Evolutionary conservation across 1,139 yeast species (phyloP), one percentile per base, ranked within the genome.

Genomic region (Lizanozyma gosingica): DNA sequence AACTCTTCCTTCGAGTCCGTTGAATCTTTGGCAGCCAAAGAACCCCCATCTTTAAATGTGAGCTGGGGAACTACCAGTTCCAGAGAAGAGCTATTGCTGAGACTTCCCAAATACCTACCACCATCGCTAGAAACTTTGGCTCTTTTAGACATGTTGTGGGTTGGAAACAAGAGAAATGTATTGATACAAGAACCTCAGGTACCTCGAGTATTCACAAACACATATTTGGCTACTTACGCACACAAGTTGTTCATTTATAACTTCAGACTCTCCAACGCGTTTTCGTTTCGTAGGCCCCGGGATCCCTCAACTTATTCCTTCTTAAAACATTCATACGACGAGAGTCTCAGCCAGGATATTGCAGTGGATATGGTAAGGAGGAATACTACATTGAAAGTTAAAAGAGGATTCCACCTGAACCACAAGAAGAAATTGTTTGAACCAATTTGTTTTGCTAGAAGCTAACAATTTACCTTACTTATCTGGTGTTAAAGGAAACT

Each of bases 201-300:
- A 14, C 62, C 62, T 1, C 18, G n/a, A 4, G 54, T 53, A 17
- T 47, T 47, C 36, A 59, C 63, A 9, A 58, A 56, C 40, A 59
- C 62, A 18, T 47, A 49, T 33, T 42, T 58, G 48, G 54, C 57
- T 16, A 56, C 46, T 33, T 59, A 56, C 40, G 41, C 49, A 9
- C 63, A 59, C 41, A 46, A 43, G 35, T 37, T 44, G 4, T 50
- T 52, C 40, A 41, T 57, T 8, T 58, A 56, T 39, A 22, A 22
- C 6, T 22, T 22, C 29, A 22, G 29, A 22, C 11, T 22, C 6
- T 22, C 9, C 11, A 22, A 22, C 11, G 29, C 29, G 6, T 22
- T 6, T 11, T 6, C 29, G 9, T 6, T 22, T 6, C 29, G 29
- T 22, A 22, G 29, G 29, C 29, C 29, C 11, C 6, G 29, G 11